Conservation (phyloP, 1,284 basidiomycete genomes). For the Abortiporus biennis region DNA sequence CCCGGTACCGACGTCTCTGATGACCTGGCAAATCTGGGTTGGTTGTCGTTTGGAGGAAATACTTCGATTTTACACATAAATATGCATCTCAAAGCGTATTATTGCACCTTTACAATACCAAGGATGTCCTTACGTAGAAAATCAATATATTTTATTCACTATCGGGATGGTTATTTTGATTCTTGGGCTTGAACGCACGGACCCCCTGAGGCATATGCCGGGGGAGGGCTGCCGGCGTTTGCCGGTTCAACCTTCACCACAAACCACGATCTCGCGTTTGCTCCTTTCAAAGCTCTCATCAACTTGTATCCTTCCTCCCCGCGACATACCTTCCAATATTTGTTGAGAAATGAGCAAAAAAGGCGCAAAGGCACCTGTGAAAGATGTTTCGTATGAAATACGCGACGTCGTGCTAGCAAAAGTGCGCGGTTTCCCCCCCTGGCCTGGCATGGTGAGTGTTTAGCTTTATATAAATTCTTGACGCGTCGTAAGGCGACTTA, state of each 20-base stretch:
- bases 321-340: too few relatives aligned
- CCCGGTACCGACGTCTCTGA: too few relatives aligned
- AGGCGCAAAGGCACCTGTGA: slow-evolving; percentile 38
- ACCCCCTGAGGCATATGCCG: slow-evolving; percentile 10
- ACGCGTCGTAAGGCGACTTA: slow-evolving; percentile 8
- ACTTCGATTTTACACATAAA: too few relatives aligned
- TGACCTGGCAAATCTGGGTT: too few relatives aligned
- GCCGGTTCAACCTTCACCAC: slow-evolving; percentile 22
- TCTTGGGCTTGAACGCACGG: slow-evolving; percentile 8
- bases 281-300: slow-evolving; percentile 9
- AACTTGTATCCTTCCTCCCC: too few relatives aligned
- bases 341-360: slow-evolving; percentile 70
- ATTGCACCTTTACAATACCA: too few relatives aligned
- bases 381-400: slow-evolving; percentile 42
- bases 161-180: neutral
- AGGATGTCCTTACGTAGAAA: too few relatives aligned
- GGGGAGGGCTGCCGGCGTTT: slow-evolving; percentile 18
- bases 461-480: too few relatives aligned
- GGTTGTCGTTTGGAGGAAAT: too few relatives aligned
- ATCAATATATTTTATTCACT: too few relatives aligned
- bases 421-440: slow-evolving; percentile 89
- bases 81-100: too few relatives aligned
- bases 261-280: slow-evolving; percentile 17
- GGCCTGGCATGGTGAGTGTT: slow-evolving; percentile 80
- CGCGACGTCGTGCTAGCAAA: slow-evolving; percentile 89